phyloP scores from a whole-genome alignment of 441 rosid genomes.

The Mallotus japonicus region DNA sequence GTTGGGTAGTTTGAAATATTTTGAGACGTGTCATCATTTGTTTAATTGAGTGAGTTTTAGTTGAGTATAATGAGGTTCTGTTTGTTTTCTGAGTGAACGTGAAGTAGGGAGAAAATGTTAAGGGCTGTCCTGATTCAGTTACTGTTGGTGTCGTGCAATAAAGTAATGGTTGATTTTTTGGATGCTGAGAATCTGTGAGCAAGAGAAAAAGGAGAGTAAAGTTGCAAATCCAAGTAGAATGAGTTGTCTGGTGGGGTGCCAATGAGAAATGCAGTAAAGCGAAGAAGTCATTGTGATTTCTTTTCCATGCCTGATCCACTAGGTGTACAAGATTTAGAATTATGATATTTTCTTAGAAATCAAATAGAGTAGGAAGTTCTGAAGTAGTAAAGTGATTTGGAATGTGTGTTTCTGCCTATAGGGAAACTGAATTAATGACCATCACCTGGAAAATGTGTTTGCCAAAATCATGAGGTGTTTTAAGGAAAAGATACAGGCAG shows the following conservation, averaged over 20 bases:
- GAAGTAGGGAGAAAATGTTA: neutral
- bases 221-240: neutral
- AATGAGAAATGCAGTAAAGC: neutral
- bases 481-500: neutral
- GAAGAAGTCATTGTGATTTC: neutral
- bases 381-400: neutral
- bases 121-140: neutral
- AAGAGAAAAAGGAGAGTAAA: neutral
- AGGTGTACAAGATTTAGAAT: neutral
- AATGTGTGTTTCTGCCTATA: neutral
- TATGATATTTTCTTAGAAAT: neutral
- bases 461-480: neutral
- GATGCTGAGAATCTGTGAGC: constrained; percentile 9
- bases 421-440: constrained; percentile 2
- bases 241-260: neutral
- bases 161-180: neutral
- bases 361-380: neutral
- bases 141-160: neutral
- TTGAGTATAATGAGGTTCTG: constrained; percentile 1
- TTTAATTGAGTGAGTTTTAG: constrained; percentile 4
- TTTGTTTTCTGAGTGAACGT: constrained; percentile 13
- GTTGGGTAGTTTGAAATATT: neutral
- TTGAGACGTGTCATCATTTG: neutral
- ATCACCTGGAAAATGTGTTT: neutral
- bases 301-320: neutral